phyloP scores from a whole-genome alignment of 805 yeast genomes.

The Schwanniomyces sp. region DNA sequence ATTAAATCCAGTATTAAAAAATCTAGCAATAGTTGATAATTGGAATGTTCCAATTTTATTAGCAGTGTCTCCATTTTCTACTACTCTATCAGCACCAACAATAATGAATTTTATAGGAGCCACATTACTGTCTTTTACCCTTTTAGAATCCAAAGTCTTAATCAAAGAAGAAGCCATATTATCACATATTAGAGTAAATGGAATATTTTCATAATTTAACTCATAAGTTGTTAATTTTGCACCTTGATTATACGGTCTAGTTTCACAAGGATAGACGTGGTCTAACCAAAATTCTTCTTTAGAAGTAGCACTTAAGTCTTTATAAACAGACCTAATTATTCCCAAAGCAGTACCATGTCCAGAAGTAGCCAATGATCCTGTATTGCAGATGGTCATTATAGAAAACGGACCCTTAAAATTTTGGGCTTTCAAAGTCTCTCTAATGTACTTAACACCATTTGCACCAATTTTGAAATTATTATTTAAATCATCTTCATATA shows the following conservation, averaged over 20 bases:
- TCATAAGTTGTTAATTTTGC: constrained; percentile 92
- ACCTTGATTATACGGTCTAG: constrained; percentile 97
- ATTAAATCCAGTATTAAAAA: constrained; percentile 25
- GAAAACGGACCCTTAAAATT: constrained; percentile 66
- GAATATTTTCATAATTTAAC: constrained; percentile 79
- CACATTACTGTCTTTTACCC: constrained; percentile 17
- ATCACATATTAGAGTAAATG: constrained; percentile 86
- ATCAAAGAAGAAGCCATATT: constrained; percentile 85
- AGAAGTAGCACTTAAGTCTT: constrained; percentile 34
- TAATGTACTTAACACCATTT: constrained; percentile 74
- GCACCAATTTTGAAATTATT: constrained; percentile 79
- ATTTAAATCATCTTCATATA: constrained; percentile 74
- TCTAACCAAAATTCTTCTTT: constrained; percentile 49
- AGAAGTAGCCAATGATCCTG: constrained; percentile 95
- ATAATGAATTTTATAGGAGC: constrained; percentile 86
- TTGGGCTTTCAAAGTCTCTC: constrained; percentile 42
- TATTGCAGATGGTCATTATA: constrained; percentile 89
- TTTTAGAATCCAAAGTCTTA: constrained; percentile 34
- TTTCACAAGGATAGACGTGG: constrained; percentile 85
- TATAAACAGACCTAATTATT: constrained; percentile 71
- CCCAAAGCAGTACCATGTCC: constrained; percentile 98
- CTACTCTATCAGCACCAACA: constrained; percentile 95
- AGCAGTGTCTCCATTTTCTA: constrained; percentile 91
- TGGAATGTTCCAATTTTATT: constrained; percentile 96
- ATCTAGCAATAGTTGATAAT: constrained; percentile 69